phyloP scores from a whole-genome alignment of 352 stramenopile genomes.

The Pythium rhizo-oryzae region DNA sequence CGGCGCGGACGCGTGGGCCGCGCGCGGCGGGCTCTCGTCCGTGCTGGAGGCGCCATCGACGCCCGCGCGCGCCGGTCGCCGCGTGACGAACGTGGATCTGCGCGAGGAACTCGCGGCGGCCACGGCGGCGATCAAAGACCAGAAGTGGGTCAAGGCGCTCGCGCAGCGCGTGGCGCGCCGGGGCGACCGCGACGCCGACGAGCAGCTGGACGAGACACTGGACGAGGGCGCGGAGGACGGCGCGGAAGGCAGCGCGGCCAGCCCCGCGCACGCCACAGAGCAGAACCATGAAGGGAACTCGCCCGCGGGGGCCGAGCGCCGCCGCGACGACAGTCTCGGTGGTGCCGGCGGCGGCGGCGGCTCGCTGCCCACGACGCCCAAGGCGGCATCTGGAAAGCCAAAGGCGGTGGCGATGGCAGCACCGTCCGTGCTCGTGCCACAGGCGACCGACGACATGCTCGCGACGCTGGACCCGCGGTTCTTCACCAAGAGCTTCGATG shows the following conservation, averaged over 20 bases:
- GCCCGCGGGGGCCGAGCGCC: background rate
- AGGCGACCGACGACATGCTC: conserved; percentile 68
- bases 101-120: conserved; percentile 67
- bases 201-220: too few relatives aligned
- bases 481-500: conserved; percentile 83
- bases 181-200: conserved; percentile 21
- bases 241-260: too few relatives aligned
- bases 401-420: background rate
- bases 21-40: conserved; percentile 13
- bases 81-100: conserved; percentile 55
- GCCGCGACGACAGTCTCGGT: conserved; percentile 5
- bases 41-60: conserved; percentile 23
- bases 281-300: conserved; percentile 5
- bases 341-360: background rate
- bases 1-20: background rate
- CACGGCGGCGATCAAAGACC: conserved; percentile 49
- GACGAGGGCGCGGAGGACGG: too few relatives aligned
- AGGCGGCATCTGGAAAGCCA: background rate
- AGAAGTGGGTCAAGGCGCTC: conserved; percentile 68
- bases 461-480: conserved; percentile 75
- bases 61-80: conserved; percentile 9
- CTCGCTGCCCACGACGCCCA: conserved; percentile 4
- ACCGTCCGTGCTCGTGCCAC: conserved; percentile 64
- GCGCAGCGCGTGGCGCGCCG: conserved; percentile 36
- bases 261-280: too few relatives aligned